Base-by-base conservation (phyloP, 768 basidiomycete species). In the Leucogyrophana mollusca region DNA sequence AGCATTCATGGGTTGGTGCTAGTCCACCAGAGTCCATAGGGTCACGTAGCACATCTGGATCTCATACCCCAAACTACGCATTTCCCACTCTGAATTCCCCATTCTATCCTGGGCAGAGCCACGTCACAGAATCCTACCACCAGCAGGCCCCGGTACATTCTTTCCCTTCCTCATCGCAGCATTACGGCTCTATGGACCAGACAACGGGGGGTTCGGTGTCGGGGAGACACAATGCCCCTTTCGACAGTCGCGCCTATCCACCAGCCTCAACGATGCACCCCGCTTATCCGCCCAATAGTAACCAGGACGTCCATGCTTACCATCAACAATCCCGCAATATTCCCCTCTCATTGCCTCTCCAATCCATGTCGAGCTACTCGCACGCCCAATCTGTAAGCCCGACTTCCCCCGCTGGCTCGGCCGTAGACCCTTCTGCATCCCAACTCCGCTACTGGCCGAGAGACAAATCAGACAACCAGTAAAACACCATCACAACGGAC, bases 1-100 rank as follows among this genome's bases (percentile, higher is more conserved):
- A 64, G 41, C 56, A 66, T 48, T 46, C 34, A 44, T 66, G 64
- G 64, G 17, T 49, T 33, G 51, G 33, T 34, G 30, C 56, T 33
- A 17, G 47, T 14, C 36, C 51, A 21, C 56, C 66, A 11, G 61
- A 59, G 43, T 57, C 47, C 36, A 51, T 65, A 37, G 35, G 52
- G 45, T 50, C 57, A 36, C 47, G 52, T 35, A 53, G 49, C 34
- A 44, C 62, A 44, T 54, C 59, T 40, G 59, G 52, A 20, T 16
- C 54, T 7, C 22, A 58, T 21, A 25, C 61, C 30, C 56, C 62
- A 30, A 48, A 35, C 36, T 74, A 58, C 56, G 34, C 53, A 41
- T 76, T 83, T 58, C 75, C 78, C 34, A 83, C 82, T 13, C 71
- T 82, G 32, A 80, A 63, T 51, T 72, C 80, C 8, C 76, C 82